These are phyloP conservation scores for Pseudozyma thailandica DNA, from an alignment of 1,284 basidiomycete species.

Conservation along the genomic window DNA sequence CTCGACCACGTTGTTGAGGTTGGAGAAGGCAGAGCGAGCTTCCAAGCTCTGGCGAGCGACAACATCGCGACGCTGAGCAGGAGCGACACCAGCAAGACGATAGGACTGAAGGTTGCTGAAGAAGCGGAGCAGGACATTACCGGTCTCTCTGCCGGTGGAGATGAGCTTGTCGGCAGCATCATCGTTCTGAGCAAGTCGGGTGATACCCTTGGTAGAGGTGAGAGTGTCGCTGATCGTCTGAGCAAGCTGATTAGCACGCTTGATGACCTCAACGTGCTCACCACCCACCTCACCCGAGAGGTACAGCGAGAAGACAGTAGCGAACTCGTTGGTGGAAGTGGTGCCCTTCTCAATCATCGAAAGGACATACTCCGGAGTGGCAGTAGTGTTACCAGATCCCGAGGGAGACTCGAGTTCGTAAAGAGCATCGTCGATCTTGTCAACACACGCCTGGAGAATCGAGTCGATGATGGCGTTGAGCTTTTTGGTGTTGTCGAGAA, in stretches of 20 bases:
- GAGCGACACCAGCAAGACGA: conserved; percentile 74
- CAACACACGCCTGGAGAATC: conserved; percentile 91
- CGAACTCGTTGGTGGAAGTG: conserved; percentile 94
- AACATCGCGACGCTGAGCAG: conserved; percentile 82
- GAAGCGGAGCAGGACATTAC: conserved; percentile 87
- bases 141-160: conserved; percentile 83
- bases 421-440: conserved; percentile 95
- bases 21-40: conserved; percentile 80
- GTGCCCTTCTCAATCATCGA: conserved; percentile 98
- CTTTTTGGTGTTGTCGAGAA: conserved; percentile 97
- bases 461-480: conserved; percentile 99
- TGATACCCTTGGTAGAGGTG: conserved; percentile 93
- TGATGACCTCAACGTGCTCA: conserved; percentile 97
- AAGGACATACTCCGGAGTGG: conserved; percentile 95
- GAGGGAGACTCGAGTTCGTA: conserved; percentile 97
- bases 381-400: conserved; percentile 90
- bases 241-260: conserved; percentile 93
- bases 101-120: conserved; percentile 97
- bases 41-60: conserved; percentile 91
- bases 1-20: conserved; percentile 88
- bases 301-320: conserved; percentile 91
- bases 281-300: conserved; percentile 87
- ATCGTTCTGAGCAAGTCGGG: conserved; percentile 87
- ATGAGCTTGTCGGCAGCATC: conserved; percentile 91
- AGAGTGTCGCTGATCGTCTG: conserved; percentile 92